phyloP scores from a whole-genome alignment of 192 early-diverging fungal species.

The Gaertneriomyces sp. region DNA sequence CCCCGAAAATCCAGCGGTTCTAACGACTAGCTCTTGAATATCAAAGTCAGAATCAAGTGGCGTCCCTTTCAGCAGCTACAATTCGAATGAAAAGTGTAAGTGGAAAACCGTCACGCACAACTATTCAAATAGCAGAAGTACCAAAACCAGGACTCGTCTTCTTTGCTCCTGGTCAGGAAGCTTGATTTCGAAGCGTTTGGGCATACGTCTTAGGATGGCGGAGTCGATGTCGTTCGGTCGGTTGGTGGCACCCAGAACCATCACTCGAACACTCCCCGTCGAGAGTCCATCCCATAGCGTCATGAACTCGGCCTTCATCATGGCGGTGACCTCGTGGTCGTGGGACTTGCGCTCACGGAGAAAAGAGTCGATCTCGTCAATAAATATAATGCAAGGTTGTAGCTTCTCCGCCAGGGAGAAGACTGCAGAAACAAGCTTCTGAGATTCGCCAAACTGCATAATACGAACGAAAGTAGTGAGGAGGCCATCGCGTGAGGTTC shows the following conservation, averaged over 20 bases:
- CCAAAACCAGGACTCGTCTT: constrained; percentile 68
- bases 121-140: not conserved
- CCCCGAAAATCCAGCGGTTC: constrained; percentile 78
- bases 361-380: constrained; percentile 99
- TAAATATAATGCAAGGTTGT: constrained; percentile 95
- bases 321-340: constrained; percentile 95
- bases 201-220: constrained; percentile 96
- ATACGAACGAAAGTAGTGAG: not conserved
- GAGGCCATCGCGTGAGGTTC: not conserved
- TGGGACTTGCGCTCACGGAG: constrained; percentile 79
- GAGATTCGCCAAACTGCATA: constrained; percentile 81
- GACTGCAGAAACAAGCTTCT: constrained; percentile 87
- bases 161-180: constrained; percentile 84
- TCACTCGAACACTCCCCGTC: constrained; percentile 53
- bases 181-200: constrained; percentile 84
- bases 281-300: constrained; percentile 95
- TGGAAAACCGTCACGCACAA: not conserved
- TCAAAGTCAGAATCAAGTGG: constrained; percentile 61
- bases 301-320: constrained; percentile 99
- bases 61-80: constrained; percentile 69
- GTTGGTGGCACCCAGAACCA: constrained; percentile 92
- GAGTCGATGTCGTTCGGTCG: constrained; percentile 96
- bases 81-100: constrained; percentile 17
- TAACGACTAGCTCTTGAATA: constrained; percentile 58
- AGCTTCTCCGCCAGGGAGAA: constrained; percentile 94